Evolutionary conservation across 805 yeast genomes (phyloP).

Genomic region (Kluyveromyces nonfermentans): DNA sequence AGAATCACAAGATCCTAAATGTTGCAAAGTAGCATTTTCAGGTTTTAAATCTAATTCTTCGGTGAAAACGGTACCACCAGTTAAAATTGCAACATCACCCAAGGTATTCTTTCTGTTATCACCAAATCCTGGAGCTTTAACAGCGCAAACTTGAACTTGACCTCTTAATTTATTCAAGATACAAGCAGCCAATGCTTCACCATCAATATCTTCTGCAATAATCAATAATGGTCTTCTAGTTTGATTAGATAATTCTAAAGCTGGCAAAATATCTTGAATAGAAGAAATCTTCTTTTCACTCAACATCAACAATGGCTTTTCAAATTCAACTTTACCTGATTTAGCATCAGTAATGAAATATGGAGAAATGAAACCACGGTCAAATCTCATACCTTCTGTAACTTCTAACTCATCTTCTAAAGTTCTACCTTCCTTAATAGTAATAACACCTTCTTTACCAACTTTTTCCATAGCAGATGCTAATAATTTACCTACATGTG

Average conservation of each 20-base stretch:
- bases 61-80: conserved; percentile 81
- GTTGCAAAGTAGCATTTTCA: conserved; percentile 83
- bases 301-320: conserved; percentile 79
- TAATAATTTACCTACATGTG: conserved; percentile 80
- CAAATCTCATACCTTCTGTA: conserved; percentile 97
- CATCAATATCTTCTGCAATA: conserved; percentile 92
- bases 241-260: conserved; percentile 88
- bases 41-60: conserved; percentile 95
- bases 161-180: conserved; percentile 95
- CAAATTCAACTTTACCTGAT: conserved; percentile 88
- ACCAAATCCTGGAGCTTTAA: conserved; percentile 98
- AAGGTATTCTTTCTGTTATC: conserved; percentile 95
- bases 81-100: conserved; percentile 89
- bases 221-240: conserved; percentile 87
- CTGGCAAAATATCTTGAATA: conserved; percentile 85
- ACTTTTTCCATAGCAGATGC: conserved; percentile 98
- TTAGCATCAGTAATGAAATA: conserved; percentile 93
- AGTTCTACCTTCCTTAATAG: conserved; percentile 96
- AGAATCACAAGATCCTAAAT: conserved; percentile 86
- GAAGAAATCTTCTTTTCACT: conserved; percentile 89
- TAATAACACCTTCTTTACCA: conserved; percentile 98
- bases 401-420: conserved; percentile 93
- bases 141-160: conserved; percentile 95
- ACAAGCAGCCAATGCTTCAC: conserved; percentile 98
- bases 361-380: conserved; percentile 94